Conservation (phyloP, 1,284 basidiomycete genomes). For the Phellopilus nigrolimitatus region DNA sequence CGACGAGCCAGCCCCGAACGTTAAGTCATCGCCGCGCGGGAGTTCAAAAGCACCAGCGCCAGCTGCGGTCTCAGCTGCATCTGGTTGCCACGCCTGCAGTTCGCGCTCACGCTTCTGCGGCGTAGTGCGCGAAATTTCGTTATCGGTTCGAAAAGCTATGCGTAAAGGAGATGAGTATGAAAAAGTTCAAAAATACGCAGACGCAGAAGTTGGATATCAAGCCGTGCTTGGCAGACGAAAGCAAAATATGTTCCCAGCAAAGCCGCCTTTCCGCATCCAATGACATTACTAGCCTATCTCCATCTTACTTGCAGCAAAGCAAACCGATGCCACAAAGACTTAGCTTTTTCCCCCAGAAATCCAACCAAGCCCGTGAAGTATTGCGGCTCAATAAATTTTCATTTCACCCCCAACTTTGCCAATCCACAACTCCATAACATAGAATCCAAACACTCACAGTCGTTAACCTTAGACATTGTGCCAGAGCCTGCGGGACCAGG, state of each 20-base stretch:
- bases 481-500: slow-evolving; percentile 67
- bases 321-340: too few relatives aligned
- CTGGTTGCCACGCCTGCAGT: slow-evolving; percentile 74
- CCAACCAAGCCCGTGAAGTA: too few relatives aligned
- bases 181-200: too few relatives aligned
- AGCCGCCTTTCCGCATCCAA: too few relatives aligned
- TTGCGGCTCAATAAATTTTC: too few relatives aligned
- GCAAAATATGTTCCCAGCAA: too few relatives aligned
- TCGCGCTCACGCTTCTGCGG: slow-evolving; percentile 66
- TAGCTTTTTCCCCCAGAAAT: too few relatives aligned
- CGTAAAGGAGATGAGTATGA: neutral
- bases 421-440: neutral
- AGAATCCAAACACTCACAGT: slow-evolving; percentile 25
- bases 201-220: too few relatives aligned
- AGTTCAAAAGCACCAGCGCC: slow-evolving; percentile 23
- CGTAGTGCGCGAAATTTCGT: slow-evolving; percentile 71
- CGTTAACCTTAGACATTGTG: slow-evolving; percentile 61
- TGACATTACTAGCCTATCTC: too few relatives aligned
- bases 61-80: slow-evolving; percentile 22
- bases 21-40: slow-evolving; percentile 53
- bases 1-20: slow-evolving; percentile 54
- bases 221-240: too few relatives aligned
- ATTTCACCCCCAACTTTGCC: too few relatives aligned
- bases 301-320: too few relatives aligned
- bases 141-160: slow-evolving; percentile 83